phyloP scores from a whole-genome alignment of 208 protist species.

The Acanthamoeba culbertsoni region DNA sequence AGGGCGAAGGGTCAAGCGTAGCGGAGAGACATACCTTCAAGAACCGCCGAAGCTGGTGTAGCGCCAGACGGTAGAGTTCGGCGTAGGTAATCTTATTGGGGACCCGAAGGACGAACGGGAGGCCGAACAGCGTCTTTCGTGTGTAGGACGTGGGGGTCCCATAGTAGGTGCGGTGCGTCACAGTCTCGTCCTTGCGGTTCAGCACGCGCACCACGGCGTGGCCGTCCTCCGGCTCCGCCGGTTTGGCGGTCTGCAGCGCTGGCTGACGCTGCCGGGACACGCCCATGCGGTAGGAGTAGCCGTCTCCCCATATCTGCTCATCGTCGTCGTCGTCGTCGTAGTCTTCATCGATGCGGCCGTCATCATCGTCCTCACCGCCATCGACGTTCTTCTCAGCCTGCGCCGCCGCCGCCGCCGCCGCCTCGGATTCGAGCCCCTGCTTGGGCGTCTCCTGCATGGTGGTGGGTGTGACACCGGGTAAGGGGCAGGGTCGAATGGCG shows the following conservation, averaged over 20 bases:
- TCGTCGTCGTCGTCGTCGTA: background rate
- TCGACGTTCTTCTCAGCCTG: too few species aligned
- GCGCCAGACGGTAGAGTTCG: slow-evolving; percentile 16
- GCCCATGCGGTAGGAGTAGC: background rate
- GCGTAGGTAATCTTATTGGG: slow-evolving; percentile 33
- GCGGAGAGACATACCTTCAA: background rate
- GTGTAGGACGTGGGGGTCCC: background rate
- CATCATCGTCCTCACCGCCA: too few species aligned
- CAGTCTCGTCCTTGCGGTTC: slow-evolving; percentile 3
- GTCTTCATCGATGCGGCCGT: background rate
- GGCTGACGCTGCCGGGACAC: background rate
- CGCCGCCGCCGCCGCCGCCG: background rate
- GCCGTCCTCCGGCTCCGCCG: background rate
- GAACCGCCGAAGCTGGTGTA: background rate
- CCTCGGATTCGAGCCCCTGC: background rate
- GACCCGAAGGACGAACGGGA: background rate
- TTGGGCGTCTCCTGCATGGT: background rate
- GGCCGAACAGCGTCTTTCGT: slow-evolving; percentile 46
- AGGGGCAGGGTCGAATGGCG: background rate
- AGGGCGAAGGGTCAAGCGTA: background rate
- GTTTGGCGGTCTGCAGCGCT: background rate
- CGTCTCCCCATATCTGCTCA: background rate
- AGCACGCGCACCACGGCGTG: background rate
- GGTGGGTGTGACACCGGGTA: background rate
- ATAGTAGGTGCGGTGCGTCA: slow-evolving; percentile 23